Percentiles rank a stretch among this genome's conserved stretches.
These are phyloP conservation scores for Nitzschia palea DNA, from an alignment of 108 stramenopile genomes.

Conservation along the genomic window DNA sequence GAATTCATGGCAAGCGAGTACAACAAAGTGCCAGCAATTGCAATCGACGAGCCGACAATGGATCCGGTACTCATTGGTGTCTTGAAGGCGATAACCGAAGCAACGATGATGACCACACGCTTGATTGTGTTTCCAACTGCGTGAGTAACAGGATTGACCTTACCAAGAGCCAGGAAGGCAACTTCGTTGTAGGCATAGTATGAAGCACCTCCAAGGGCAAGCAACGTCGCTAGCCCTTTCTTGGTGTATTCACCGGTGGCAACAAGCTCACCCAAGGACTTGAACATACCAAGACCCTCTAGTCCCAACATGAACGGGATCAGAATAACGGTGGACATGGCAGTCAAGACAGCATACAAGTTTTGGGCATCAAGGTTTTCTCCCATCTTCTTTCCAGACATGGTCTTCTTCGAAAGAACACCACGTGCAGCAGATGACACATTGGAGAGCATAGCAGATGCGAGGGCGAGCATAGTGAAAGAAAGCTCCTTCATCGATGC, in stretches of 20 bases:
- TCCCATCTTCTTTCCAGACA: constrained; percentile 93
- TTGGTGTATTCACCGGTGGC: constrained; percentile 76
- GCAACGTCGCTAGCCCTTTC: constrained; percentile 53
- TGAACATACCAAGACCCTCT: constrained; percentile 89
- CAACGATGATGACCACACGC: constrained; percentile 97
- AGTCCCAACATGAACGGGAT: constrained; percentile 89
- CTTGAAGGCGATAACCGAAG: constrained; percentile 95
- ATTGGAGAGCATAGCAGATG: constrained; percentile 97
- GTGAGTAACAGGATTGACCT: constrained; percentile 95
- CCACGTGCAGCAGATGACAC: constrained; percentile 95
- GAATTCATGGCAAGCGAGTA: constrained; percentile 96
- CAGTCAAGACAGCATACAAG: constrained; percentile 95
- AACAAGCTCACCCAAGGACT: constrained; percentile 78
- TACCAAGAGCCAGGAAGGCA: constrained; percentile 95
- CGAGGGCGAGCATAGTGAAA: constrained; percentile 94
- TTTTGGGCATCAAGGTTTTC: constrained; percentile 98
- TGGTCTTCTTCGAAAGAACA: constrained; percentile 94
- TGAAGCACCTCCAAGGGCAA: constrained; percentile 61
- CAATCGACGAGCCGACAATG: constrained; percentile 91
- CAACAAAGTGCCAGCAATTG: constrained; percentile 90
- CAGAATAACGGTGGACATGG: constrained; percentile 89
- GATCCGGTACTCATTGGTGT: constrained; percentile 94
- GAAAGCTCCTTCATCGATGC: constrained; percentile 98
- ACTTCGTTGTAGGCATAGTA: constrained; percentile 99
- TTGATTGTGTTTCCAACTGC: constrained; percentile 99